phyloP scores from a whole-genome alignment of 2,329 filamentous ascomycete genomes.

The Diaporthe ilicicola region DNA sequence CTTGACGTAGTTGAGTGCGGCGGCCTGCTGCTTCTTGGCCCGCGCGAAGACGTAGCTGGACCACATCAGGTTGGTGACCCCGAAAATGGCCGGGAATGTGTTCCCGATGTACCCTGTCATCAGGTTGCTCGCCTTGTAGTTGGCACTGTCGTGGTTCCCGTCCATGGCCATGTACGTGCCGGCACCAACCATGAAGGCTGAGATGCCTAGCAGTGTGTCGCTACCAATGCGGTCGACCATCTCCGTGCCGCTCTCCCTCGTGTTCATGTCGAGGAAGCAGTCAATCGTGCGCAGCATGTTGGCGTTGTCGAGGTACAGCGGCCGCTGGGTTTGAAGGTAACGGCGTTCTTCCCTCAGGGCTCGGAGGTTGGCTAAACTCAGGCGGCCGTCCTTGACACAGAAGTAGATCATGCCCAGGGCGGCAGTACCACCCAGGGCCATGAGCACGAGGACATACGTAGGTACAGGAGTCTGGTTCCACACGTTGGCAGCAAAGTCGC shows the following conservation, averaged over 20 bases:
- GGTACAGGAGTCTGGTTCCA: conserved; percentile 63
- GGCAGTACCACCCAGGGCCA: conserved; percentile 60
- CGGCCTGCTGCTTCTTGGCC: conserved; percentile 48
- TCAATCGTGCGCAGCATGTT: conserved; percentile 39
- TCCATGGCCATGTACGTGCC: conserved; percentile 64
- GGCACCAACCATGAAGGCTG: conserved; percentile 56
- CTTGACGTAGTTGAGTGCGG: conserved; percentile 39
- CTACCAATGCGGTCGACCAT: conserved; percentile 58
- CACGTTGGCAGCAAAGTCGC: conserved; percentile 66
- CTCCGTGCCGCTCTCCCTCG: conserved; percentile 60
- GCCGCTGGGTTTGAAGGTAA: conserved; percentile 40
- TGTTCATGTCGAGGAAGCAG: conserved; percentile 53
- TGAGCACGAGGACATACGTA: conserved; percentile 55
- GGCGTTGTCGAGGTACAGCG: conserved; percentile 34
- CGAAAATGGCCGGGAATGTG: conserved; percentile 56
- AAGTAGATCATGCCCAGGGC: conserved; percentile 55
- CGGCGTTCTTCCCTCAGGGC: conserved; percentile 53
- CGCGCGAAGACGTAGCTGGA: conserved; percentile 51
- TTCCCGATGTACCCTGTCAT: conserved; percentile 66
- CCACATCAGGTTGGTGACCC: conserved; percentile 58
- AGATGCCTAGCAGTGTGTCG: conserved; percentile 59
- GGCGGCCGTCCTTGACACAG: conserved; percentile 52
- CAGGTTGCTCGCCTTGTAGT: conserved; percentile 59
- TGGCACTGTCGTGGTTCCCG: conserved; percentile 48
- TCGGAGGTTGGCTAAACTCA: conserved; percentile 55